Conservation (phyloP, 108 stramenopile species). For the Pseudonitzschia pungens region DNA sequence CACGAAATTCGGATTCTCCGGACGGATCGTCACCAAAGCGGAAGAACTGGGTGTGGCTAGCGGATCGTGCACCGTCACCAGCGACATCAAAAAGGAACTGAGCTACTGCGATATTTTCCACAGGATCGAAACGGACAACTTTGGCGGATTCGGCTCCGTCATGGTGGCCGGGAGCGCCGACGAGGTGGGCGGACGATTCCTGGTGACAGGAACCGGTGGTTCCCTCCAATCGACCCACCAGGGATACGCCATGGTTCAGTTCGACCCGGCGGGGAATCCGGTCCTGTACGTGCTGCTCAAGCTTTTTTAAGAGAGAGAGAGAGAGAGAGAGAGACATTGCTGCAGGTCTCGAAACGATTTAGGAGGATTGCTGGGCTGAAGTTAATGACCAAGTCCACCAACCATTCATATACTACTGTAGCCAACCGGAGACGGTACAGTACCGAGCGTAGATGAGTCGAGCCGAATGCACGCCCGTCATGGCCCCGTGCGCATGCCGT, state of each 20-base stretch:
- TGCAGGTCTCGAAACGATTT: too few relatives aligned
- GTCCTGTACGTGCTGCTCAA: conserved; percentile 27
- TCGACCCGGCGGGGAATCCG: conserved; percentile 32
- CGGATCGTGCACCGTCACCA: conserved; percentile 17
- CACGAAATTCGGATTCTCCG: conserved; percentile 30
- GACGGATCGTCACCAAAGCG: conserved; percentile 19
- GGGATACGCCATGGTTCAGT: conserved; percentile 18
- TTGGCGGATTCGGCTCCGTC: conserved; percentile 19
- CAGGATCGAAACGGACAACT: conserved; percentile 21
- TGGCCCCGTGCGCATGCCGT: too few relatives aligned
- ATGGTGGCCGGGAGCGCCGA: conserved; percentile 13
- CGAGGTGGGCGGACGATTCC: conserved; percentile 25
- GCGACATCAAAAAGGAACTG: conserved; percentile 18
- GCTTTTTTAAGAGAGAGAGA: conserved; percentile 12
- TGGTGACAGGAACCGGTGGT: conserved; percentile 29
- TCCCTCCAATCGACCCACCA: conserved; percentile 1
- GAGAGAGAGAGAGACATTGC: too few relatives aligned
- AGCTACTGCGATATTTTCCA: conserved; percentile 26
- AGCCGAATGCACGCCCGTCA: too few relatives aligned
- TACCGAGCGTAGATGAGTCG: too few relatives aligned
- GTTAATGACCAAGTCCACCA: too few relatives aligned
- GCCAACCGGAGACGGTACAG: too few relatives aligned
- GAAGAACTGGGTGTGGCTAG: conserved; percentile 12
- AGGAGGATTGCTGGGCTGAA: too few relatives aligned
- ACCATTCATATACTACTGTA: too few relatives aligned